Evolutionary conservation across 805 yeast species (phyloP), one percentile per base, ranked within the genome.

Genomic region (Dipodascus geniculatus): DNA sequence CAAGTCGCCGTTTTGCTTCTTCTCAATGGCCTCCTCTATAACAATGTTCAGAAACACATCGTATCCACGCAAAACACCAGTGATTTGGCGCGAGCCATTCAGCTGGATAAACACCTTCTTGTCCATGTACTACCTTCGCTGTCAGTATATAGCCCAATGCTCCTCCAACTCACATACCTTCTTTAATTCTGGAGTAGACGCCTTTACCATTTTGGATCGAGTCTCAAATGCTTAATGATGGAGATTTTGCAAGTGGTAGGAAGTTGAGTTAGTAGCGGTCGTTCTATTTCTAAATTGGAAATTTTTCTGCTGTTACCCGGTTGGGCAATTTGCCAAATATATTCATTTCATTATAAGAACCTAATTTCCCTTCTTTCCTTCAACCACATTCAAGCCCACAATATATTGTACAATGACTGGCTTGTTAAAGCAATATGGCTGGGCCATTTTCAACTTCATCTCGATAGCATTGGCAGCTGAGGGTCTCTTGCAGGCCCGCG

Each of bases 51-150:
- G 65, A 63, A 85, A 85, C 3, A 81, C 78, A 65, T 91, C 98
- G 66, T 81, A 91, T 1, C 98, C 98, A 61, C 87, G 74, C 53
- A 91, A 74, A 11, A 79, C 78, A 1, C 98, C 98, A n/a, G 79
- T 77, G 1, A 91, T 79, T 60, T 78, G 78, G 51, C 97, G 75
- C 14, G 85, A 71, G 1, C 96, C 95, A 66, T 87, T 88, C 56
- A 91, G 74, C 58, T 84, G 85, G 17, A 91, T 71, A 14, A 81
- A 73, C 23, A 91, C 74, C 61, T 80, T 79, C 68, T 86, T 87
- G 64, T 86, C 90, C 78, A 87, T 75, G 65, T 87, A 88, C 83
- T 84, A 60, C n/a, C 55, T 22, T 48, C n/a, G n/a, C n/a, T 48
- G 11, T 22, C 17, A 16, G 23, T 23, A 42, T 38, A 47, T 52